phyloP scores from a whole-genome alignment of 305 asterid genomes.

The Fraxinus ornus region DNA sequence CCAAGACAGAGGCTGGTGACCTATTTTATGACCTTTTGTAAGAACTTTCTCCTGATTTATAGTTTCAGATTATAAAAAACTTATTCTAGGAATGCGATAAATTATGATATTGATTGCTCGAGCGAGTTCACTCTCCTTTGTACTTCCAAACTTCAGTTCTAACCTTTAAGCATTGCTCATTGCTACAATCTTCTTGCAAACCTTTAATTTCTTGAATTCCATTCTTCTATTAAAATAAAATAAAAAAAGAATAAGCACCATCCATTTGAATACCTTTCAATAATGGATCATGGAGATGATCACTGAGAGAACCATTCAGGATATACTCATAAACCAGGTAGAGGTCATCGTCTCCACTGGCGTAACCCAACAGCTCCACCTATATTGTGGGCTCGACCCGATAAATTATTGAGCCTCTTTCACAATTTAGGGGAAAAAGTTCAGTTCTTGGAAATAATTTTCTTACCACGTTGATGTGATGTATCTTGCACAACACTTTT shows the following conservation, averaged over 20 bases:
- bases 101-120: neutral
- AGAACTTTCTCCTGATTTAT: conserved; percentile 9
- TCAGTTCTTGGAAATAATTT: conserved; percentile 9
- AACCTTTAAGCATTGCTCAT: neutral
- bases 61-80: neutral
- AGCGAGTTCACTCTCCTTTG: neutral
- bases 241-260: neutral
- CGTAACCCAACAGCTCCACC: conserved; percentile 91
- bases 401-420: conserved; percentile 11
- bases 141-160: neutral
- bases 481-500: conserved; percentile 79
- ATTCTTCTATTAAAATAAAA: neutral
- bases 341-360: conserved; percentile 82
- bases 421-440: neutral
- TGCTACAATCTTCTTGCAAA: neutral
- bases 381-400: conserved; percentile 18
- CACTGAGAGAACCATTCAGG: conserved; percentile 69
- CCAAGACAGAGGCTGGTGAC: conserved; percentile 87
- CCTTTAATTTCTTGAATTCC: neutral
- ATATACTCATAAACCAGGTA: conserved; percentile 75
- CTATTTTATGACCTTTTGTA: conserved; percentile 36
- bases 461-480: conserved; percentile 87
- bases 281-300: conserved; percentile 76
- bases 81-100: neutral
- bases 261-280: conserved; percentile 50